Conservation (phyloP, 2,329 filamentous ascomycete genomes). For the Metarhizium album region DNA sequence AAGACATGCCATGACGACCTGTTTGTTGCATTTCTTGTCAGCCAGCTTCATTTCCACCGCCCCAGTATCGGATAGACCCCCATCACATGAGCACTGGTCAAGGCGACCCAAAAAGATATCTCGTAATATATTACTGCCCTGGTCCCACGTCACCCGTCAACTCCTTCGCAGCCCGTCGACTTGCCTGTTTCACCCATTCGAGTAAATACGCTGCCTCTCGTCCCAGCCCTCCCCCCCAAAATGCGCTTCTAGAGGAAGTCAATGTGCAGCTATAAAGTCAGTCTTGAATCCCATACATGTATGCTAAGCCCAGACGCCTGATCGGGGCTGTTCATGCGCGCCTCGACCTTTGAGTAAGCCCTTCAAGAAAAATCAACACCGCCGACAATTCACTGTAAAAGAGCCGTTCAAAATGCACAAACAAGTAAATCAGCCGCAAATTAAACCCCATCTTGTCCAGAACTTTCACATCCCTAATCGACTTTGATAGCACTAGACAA, state of each 20-base stretch:
- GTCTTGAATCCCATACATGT: background rate
- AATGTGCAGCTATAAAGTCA: background rate
- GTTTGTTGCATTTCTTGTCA: too few species aligned
- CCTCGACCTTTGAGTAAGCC: background rate
- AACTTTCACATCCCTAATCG: conserved; percentile 21
- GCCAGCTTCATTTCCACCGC: too few species aligned
- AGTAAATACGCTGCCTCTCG: background rate
- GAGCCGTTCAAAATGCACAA: background rate
- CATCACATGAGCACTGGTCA: too few species aligned
- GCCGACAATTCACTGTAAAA: background rate
- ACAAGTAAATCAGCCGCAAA: background rate
- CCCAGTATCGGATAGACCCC: too few species aligned
- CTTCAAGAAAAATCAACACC: background rate
- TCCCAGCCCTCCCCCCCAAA: background rate
- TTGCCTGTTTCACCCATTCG: background rate
- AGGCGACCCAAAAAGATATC: too few species aligned
- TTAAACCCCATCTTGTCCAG: background rate
- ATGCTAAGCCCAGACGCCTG: background rate
- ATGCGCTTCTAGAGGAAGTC: background rate
- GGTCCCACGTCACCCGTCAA: background rate
- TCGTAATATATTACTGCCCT: too few species aligned
- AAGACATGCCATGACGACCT: too few species aligned
- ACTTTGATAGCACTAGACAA: conserved; percentile 37
- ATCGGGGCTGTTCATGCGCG: background rate
- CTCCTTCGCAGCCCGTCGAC: background rate